Base-by-base conservation (phyloP, 768 basidiomycete genomes). In the Leccinum longicurvipes region DNA sequence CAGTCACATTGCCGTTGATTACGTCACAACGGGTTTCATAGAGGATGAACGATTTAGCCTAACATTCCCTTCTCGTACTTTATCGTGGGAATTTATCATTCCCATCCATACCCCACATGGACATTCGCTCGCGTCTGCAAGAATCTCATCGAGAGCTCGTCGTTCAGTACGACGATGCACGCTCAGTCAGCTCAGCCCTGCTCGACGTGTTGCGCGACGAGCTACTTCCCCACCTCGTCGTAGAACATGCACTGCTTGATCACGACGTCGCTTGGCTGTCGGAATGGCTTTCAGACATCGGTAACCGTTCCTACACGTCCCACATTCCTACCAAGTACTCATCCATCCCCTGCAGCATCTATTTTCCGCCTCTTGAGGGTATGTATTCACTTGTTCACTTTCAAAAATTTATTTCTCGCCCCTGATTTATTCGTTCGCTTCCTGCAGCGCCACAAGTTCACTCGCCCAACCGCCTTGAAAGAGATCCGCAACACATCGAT, bases 291-390 rank as follows among this genome's bases (percentile, higher is more conserved):
- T 72, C 75, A 28, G 88, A 91, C 74, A 80, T 78, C 46, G 74
- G 88, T 89, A 75, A 64, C 82, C 76, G 21, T 47, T 14, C 41
- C 17, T 15, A 23, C n/a, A 23, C 27, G 23, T 23, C 6, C n/a
- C 3, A 1, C 3, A 24, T 21, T 10, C 27, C 24, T 21, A 48
- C 19, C n/a, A 25, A 32, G 34, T 25, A 58, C 24, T 28, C 14
- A 24, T 27, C 12, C 23, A 50, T 27, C 19, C 10, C 32, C 8
- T 23, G 14, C 47, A 85, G 83, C 72, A 48, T 76, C 82, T 28
- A 68, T 84, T 34, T 85, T 84, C 70, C 84, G 83, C 67, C 79
- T 86, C 53, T 75, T 81, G 49, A 80, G 81, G 73, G 88, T 87
- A 69, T 64, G 79, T 72, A 11, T 23, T n/a, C 23, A 31, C 12